These are phyloP conservation scores for Thielaviopsis ethacetica DNA, from an alignment of 2,329 filamentous ascomycete species.

Conservation along the genomic window DNA sequence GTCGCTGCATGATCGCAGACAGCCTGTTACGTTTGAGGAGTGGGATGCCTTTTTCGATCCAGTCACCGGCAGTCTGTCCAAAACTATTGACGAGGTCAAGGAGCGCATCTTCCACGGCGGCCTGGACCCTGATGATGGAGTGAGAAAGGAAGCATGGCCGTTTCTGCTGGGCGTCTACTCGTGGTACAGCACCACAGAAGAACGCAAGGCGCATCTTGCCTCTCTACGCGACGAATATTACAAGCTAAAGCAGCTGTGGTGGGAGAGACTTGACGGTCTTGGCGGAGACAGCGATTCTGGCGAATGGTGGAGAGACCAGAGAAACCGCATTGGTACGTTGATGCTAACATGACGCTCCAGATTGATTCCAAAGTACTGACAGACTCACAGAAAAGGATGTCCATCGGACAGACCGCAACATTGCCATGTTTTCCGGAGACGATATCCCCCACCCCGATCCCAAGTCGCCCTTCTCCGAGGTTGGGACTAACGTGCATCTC, in stretches of 20 bases:
- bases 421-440: conserved; percentile 91
- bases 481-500: conserved; percentile 89
- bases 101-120: conserved; percentile 95
- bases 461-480: conserved; percentile 81
- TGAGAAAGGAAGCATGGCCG: conserved; percentile 91
- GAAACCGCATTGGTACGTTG: conserved; percentile 70
- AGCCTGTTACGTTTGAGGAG: conserved; percentile 62
- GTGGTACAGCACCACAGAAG: conserved; percentile 80
- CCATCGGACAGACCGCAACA: conserved; percentile 84
- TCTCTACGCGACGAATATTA: conserved; percentile 87
- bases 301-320: conserved; percentile 96
- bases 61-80: conserved; percentile 52
- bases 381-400: conserved; percentile 75
- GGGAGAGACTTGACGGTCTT: conserved; percentile 79
- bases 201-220: conserved; percentile 67
- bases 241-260: conserved; percentile 85
- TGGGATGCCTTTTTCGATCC: conserved; percentile 85
- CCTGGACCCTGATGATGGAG: conserved; percentile 72
- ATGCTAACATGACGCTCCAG: neutral
- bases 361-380: conserved; percentile 12
- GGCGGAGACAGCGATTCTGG: conserved; percentile 64
- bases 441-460: conserved; percentile 94
- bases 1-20: conserved; percentile 60
- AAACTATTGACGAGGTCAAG: conserved; percentile 86
- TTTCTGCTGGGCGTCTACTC: conserved; percentile 84